Evolutionary conservation across 2,329 filamentous ascomycete genomes (phyloP), one percentile per base, ranked within the genome.

Genomic region (Hypoxylon sp.): DNA sequence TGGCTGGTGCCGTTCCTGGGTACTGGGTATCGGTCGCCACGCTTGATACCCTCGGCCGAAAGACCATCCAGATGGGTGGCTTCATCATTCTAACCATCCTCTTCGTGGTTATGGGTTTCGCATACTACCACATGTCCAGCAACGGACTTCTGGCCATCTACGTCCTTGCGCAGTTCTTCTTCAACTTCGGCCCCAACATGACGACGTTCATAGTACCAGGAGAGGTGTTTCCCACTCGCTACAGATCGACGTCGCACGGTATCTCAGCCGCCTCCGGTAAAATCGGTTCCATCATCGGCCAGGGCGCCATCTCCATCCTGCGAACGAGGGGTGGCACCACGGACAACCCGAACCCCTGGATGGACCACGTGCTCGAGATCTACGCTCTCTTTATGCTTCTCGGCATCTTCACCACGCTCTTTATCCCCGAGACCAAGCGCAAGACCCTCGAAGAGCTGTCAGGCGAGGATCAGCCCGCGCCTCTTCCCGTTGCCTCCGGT

Each of bases 21-120:
- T 94, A 94, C 83, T 94, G 92, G 92, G 87, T 93, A 15, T 92
- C 91, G 0, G 92, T 94, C 5, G 89, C 89, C 1, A 89, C 88
- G 1, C 88, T 93, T 62, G 92, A 95, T 79, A 92, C 86, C 1
- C 74, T 94, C 13, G 92, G 92, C 59, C 91, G 92, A 75, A 94
- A 93, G 83, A 88, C 91, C 1, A 93, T 95, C 63, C 93, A 93
- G 80, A 80, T 92, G 61, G 85, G 83, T 67, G 89, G 88, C 27
- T 91, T 91, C 78, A 77, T 81, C 55, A 85, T 91, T 62, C 80
- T 91, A 6, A 90, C 88, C 6, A 80, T 88, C 47, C 82, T 91
- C 19, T 79, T 75, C 79, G 80, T 88, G 62, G 78, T 87, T 69
- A 90, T 91, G 81, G 89, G 89, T 27, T 90, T 90, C 69, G 87